Conservation (phyloP, 1,284 basidiomycete species). For the Gomphus bonarii region DNA sequence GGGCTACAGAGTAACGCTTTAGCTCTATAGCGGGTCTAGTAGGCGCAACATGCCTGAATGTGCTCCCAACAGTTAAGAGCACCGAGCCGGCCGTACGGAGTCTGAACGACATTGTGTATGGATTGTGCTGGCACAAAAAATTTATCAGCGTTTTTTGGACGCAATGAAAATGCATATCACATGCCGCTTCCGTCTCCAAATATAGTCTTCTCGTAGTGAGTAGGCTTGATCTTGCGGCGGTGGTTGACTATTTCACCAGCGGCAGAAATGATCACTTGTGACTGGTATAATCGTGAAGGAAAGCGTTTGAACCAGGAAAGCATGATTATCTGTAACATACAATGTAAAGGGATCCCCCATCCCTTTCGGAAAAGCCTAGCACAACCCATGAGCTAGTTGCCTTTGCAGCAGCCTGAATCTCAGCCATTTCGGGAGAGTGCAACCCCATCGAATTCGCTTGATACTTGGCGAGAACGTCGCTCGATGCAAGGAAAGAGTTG, state of each 20-base stretch:
- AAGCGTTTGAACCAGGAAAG: too few species aligned
- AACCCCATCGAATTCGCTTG: slow-evolving; percentile 23
- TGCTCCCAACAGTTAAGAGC: slow-evolving; percentile 25
- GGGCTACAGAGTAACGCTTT: background rate
- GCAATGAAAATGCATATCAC: background rate
- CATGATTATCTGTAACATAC: background rate
- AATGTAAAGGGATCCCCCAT: slow-evolving; percentile 19
- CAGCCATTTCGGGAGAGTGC: slow-evolving; percentile 25
- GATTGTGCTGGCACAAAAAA: background rate
- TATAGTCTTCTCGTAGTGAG: slow-evolving; percentile 19
- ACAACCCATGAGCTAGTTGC: slow-evolving; percentile 21
- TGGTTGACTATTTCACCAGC: slow-evolving; percentile 23
- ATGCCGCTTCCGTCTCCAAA: slow-evolving; percentile 20
- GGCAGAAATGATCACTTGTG: slow-evolving; percentile 23
- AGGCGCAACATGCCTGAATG: slow-evolving; percentile 15
- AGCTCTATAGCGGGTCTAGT: background rate
- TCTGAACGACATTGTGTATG: slow-evolving; percentile 10
- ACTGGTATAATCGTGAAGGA: slow-evolving; percentile 15
- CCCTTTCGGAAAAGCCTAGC: slow-evolving; percentile 24
- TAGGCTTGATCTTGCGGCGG: slow-evolving; percentile 24
- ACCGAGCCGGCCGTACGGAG: slow-evolving; percentile 22
- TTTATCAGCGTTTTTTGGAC: background rate
- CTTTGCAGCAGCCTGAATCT: slow-evolving; percentile 22
- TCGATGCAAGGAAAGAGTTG: slow-evolving; percentile 18
- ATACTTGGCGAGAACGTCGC: slow-evolving; percentile 20